Base-by-base conservation (phyloP, 768 basidiomycete genomes). In the Termitomyces titanicus region DNA sequence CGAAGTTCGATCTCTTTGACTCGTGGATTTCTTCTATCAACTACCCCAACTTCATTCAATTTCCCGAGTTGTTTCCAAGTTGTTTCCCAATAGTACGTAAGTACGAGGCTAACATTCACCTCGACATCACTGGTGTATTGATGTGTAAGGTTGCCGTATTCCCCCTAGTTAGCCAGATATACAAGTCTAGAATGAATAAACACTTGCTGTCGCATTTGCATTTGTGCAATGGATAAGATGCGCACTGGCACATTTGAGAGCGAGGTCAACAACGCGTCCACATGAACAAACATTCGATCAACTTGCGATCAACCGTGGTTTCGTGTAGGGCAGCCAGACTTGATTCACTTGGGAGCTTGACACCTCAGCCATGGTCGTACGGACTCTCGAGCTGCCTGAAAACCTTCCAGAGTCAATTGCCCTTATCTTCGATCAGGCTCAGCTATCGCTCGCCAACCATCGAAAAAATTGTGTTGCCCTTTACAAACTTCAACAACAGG, bases 401-500 rank as follows among this genome's bases (percentile, higher is more conserved):
- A 63, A 64, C 7, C 58, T 80, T 0, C 63, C 68, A 39, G 74
- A 72, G 35, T 66, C 66, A 7, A 57, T 80, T 17, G 69, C 75
- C 1, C 61, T 62, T 12, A 72, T 79, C 18, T 95, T 96, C 54
- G 86, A 89, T 43, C 92, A 97, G 70, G 87, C 81, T 0, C 94
- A 97, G 66, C 70, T 69, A 18, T 86, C 89, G 0, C 66, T 85
- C 22, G 91, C 94, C 4, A 94, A 92, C 68, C 96, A 98, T 71
- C 89, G 90, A 63, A 98, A 98, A 77, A 97, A 97, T 70, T 81
- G 88, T 51, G 88, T 94, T 42, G 85, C 87, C 0, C 79, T 98
- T 1, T 82, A 91, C 75, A 94, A 96, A 67, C 70, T 96, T 31
- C 93, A 96, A 63, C 60, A 74, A 13, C 80, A 86, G 55, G 85